Percentiles rank a stretch among this genome's conserved stretches.
phyloP scores from a whole-genome alignment of 495 filamentous ascomycete species.

The Talaromyces adpressus region DNA sequence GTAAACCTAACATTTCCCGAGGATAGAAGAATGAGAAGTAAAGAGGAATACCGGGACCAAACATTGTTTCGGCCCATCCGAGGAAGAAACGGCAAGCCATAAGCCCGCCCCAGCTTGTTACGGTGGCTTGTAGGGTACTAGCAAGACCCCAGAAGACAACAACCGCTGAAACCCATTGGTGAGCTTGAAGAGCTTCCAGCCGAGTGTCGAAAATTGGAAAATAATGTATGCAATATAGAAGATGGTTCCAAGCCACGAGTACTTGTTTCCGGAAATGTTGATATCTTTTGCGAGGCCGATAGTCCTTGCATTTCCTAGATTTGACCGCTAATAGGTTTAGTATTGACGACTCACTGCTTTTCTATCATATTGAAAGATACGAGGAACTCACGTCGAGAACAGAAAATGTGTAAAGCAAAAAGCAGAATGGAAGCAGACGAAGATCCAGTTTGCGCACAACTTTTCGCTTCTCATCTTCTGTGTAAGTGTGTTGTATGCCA shows the following conservation, averaged over 20 bases:
- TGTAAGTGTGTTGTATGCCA: not conserved
- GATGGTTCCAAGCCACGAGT: constrained; percentile 26
- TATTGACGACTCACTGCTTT: too few relatives aligned
- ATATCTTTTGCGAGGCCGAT: constrained; percentile 15
- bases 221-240: constrained; percentile 30
- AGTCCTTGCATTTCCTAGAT: constrained; percentile 16
- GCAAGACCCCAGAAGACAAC: constrained; percentile 24
- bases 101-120: constrained; percentile 12
- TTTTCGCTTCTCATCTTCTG: constrained; percentile 17
- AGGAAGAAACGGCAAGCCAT: too few relatives aligned
- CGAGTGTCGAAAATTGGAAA: constrained; percentile 22
- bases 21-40: too few relatives aligned
- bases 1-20: too few relatives aligned
- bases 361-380: too few relatives aligned
- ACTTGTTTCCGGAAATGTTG: constrained; percentile 13
- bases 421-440: constrained; percentile 25
- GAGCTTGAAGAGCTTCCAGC: constrained; percentile 21
- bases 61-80: too few relatives aligned
- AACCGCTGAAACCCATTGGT: constrained; percentile 18
- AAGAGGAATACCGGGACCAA: too few relatives aligned
- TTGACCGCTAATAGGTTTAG: constrained; percentile 8
- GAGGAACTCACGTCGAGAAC: constrained; percentile 12
- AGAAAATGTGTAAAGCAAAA: constrained; percentile 26
- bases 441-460: constrained; percentile 32
- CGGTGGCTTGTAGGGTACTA: constrained; percentile 19